Percentiles rank a stretch among this genome's conserved stretches.
Evolutionary conservation across 164 flowering plant species (phyloP).

Genomic region (Berberis thunbergii): DNA sequence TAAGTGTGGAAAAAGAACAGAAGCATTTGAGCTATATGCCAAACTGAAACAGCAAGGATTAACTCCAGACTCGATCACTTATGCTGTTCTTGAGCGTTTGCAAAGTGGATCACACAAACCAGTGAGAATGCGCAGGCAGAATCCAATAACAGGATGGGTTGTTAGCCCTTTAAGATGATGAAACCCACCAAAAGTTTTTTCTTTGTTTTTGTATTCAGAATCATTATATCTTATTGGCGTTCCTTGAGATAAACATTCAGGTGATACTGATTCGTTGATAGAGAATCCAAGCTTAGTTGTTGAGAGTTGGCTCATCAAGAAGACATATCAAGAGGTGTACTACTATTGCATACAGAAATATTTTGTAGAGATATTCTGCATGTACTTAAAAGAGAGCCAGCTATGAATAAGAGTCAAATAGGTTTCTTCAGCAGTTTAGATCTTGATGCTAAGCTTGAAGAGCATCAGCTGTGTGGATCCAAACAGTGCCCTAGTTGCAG

Average conservation of each 20-base stretch:
- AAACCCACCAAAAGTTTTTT: background rate
- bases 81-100: slow-evolving; percentile 64
- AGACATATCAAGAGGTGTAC: background rate
- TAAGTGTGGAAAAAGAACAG: slow-evolving; percentile 67
- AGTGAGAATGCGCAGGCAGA: slow-evolving; percentile 50
- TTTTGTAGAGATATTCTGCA: background rate
- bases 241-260: slow-evolving; percentile 1
- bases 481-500: slow-evolving; percentile 95
- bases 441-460: slow-evolving; percentile 93
- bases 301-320: slow-evolving; percentile 3
- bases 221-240: background rate
- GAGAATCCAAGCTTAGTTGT: no score
- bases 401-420: slow-evolving; percentile 35
- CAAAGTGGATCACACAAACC: slow-evolving; percentile 65
- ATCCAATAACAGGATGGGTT: slow-evolving; percentile 90
- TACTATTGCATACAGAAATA: slow-evolving; percentile 1
- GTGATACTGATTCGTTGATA: background rate
- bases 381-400: slow-evolving; percentile 4
- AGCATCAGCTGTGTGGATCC: slow-evolving; percentile 83
- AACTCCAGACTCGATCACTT: slow-evolving; percentile 85
- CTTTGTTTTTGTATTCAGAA: background rate
- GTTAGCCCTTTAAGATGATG: slow-evolving; percentile 68
- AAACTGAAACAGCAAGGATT: slow-evolving; percentile 79
- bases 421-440: slow-evolving; percentile 60
- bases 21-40: slow-evolving; percentile 81